Base-by-base conservation (phyloP, 441 rosid species). In the Sinapis alba region DNA sequence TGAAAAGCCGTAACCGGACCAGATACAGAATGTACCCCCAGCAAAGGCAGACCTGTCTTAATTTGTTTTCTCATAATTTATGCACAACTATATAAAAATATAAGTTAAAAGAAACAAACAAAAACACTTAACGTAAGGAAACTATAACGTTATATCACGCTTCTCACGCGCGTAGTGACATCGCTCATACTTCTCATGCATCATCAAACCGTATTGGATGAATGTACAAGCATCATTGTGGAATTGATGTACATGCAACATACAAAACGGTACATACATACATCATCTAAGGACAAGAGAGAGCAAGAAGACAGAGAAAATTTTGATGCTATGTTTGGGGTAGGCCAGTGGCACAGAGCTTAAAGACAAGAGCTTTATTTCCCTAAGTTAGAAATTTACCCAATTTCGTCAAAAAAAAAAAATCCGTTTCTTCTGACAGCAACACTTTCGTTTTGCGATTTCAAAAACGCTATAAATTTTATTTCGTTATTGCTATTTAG, bases 311-410 rank as follows among this genome's bases (percentile, higher is more conserved):
- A 10, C 51, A 47, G 59, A 30, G 12, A 34, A 53, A 68, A 51
- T 68, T 68, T 56, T 68, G 74, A 59, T 70, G 74, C 74, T 70
- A 59, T 41, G 65, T 70, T 59, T 69, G 66, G 66, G 71, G 70
- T 43, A 41, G 75, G 79, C 75, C 75, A 76, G 18, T 59, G 74
- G 20, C 45, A 18, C 66, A 59, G 66, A 70, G 66, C 66, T 43
- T 58, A 59, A 70, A 56, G 74, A 16, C 57, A 43, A 70, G 65
- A 70, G 66, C 57, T 70, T 70, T 59, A 58, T 38, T 59, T 70
- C 53, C 74, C 43, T 4, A 18, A 70, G 43, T 70, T 59, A 43
- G 57, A 41, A 41, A 58, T 38, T 58, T 58, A 41, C 54, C 65
- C 24, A 28, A 58, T 69, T 69, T 69, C 65, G 64, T 56, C 73